These are phyloP conservation scores for Platanthera zijinensis DNA, from an alignment of 106 monocot species.

Conservation along the genomic window DNA sequence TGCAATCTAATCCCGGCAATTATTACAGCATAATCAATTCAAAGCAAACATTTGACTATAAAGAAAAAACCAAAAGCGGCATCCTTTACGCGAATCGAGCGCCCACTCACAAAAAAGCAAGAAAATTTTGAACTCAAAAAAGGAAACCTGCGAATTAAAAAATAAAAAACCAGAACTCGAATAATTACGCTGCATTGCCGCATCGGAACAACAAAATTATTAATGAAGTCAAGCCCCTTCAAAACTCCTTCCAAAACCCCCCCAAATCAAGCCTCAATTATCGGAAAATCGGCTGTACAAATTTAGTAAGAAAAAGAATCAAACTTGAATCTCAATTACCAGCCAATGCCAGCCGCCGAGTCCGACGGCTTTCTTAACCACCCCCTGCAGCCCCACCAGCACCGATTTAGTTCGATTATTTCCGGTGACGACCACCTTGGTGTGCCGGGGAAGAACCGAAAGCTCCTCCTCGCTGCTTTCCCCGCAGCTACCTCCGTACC, in stretches of 20 bases:
- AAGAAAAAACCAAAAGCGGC: not conserved
- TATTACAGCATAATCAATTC: conserved; percentile 1
- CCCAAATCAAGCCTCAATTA: not conserved
- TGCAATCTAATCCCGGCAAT: not conserved
- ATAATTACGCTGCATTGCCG: conserved; percentile 10
- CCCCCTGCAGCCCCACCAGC: conserved; percentile 58
- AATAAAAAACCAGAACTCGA: not conserved
- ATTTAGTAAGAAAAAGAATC: not conserved
- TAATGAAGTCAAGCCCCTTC: not conserved
- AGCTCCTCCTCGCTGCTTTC: conserved; percentile 64
- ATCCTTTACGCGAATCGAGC: not conserved
- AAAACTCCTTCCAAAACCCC: not conserved
- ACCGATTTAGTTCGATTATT: conserved; percentile 70
- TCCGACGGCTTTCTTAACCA: conserved; percentile 72
- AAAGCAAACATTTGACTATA: not conserved
- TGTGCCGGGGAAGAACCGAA: conserved; percentile 58
- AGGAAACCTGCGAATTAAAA: not conserved
- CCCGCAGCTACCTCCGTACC: conserved; percentile 11
- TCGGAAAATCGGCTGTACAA: not conserved
- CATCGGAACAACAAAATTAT: not conserved
- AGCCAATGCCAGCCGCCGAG: conserved; percentile 77
- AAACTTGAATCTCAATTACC: conserved; percentile 19
- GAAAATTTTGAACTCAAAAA: not conserved
- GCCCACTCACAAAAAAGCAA: not conserved
- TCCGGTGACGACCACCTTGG: conserved; percentile 64